Evolutionary conservation across 2,329 filamentous ascomycete species (phyloP), one percentile per base, ranked within the genome.

Genomic region (Xylariomycetidae sp.): DNA sequence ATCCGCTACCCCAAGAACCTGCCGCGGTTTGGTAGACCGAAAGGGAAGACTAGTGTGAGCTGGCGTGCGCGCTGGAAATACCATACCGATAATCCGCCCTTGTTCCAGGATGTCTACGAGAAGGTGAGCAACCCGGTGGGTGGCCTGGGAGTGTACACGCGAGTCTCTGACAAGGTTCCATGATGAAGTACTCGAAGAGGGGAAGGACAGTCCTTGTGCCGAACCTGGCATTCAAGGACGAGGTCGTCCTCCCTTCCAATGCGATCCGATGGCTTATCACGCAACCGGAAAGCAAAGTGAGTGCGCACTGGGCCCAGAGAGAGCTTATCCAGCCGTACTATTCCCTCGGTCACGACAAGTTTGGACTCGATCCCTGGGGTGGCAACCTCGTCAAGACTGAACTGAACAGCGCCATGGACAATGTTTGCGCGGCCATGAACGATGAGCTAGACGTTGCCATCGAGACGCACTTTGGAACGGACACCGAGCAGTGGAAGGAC

Each of bases 131-230:
- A 19, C 9, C 14, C 19, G 12, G 14, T 28, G 16, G 25, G 23
- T 23, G 18, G 13, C n/a, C 29, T 10, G 13, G n/a, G n/a, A n/a
- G n/a, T n/a, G n/a, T n/a, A n/a, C n/a, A n/a, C n/a, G n/a, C n/a
- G n/a, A n/a, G n/a, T n/a, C n/a, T n/a, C n/a, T n/a, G n/a, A n/a
- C n/a, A n/a, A n/a, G n/a, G n/a, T n/a, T n/a, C n/a, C n/a, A 10
- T 29, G 13, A 19, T 23, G 10, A 31, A 68, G 61, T 67, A 65
- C 37, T 48, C 53, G 16, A 67, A 67, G 29, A 54, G 57, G 12
- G 63, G 61, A n/a, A 53, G 54, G 20, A 47, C 62, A 0, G 64
- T 67, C 3, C 46, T 68, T 2, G 34, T 67, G 6, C 65, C 65
- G 0, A 59, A 60, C 5, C 47, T 65, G 6, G 60, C 57, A 3